A percentile compares a stretch with the other conserved stretches of the same genome.
Conservation (phyloP, 306 rosid species). For the Quillaja saponaria region DNA sequence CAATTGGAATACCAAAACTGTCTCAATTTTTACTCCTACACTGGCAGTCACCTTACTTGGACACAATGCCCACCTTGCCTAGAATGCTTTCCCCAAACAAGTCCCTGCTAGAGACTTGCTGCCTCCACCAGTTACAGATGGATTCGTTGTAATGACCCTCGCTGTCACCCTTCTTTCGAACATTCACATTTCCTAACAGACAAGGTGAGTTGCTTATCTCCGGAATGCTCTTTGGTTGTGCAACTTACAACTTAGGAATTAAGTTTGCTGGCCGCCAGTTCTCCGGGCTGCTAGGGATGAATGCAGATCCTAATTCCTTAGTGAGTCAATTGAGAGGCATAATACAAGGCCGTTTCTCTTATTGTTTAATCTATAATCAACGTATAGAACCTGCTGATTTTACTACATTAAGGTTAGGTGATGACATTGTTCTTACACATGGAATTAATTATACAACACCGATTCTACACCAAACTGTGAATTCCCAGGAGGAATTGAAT, state of each 20-base stretch:
- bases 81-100: constrained; percentile 12
- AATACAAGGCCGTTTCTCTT: constrained; percentile 1
- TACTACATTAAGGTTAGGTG: too few species aligned
- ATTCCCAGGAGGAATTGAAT: too few species aligned
- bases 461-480: too few species aligned
- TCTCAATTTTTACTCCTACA: constrained; percentile 1
- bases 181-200: constrained; percentile 5
- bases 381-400: too few species aligned
- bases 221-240: constrained; percentile 25
- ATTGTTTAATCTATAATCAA: background rate
- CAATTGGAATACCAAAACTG: background rate
- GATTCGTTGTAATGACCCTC: constrained; percentile 13
- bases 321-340: background rate
- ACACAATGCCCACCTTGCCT: constrained; percentile 28
- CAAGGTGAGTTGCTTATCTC: background rate
- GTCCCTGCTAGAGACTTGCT: background rate
- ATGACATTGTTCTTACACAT: too few species aligned
- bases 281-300: constrained; percentile 19
- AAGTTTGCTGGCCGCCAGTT: too few species aligned
- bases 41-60: constrained; percentile 24
- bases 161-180: constrained; percentile 24
- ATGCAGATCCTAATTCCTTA: background rate
- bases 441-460: too few species aligned
- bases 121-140: constrained; percentile 4
- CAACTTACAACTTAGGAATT: background rate